Evolutionary conservation across 1,284 basidiomycete species (phyloP).

Genomic region (Malassezia sp.): DNA sequence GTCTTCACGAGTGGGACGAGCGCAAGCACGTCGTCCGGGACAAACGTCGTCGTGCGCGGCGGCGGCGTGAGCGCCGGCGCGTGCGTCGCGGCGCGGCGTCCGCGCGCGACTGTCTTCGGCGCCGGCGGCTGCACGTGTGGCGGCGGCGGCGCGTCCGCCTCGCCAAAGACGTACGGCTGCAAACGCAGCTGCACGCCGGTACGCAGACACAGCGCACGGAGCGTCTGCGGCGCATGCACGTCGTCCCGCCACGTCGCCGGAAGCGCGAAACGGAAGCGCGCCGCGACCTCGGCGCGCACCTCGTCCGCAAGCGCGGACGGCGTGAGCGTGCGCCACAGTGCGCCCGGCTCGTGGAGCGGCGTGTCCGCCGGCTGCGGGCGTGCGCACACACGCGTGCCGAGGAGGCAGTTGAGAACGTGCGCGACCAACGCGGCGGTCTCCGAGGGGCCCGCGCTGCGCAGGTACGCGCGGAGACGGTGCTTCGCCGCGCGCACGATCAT

Average conservation of each 20-base stretch:
- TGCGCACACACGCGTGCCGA: conserved; percentile 50
- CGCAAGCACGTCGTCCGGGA: conserved; percentile 52
- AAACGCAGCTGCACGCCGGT: conserved; percentile 53
- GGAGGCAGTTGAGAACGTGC: conserved; percentile 55
- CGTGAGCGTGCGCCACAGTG: conserved; percentile 50
- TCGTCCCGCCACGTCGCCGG: conserved; percentile 44
- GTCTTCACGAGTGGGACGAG: conserved; percentile 52
- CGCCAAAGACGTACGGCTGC: conserved; percentile 50
- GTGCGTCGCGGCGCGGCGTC: conserved; percentile 17
- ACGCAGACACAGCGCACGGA: conserved; percentile 52
- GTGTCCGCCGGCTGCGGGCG: conserved; percentile 45
- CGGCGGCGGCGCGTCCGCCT: conserved; percentile 18
- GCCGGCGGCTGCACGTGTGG: conserved; percentile 42
- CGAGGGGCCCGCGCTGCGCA: conserved; percentile 22
- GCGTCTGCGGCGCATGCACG: conserved; percentile 48
- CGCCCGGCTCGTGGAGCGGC: conserved; percentile 18
- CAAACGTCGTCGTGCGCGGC: conserved; percentile 48
- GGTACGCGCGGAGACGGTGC: conserved; percentile 50
- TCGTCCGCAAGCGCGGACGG: conserved; percentile 49
- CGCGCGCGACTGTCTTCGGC: conserved; percentile 28
- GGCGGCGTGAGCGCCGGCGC: conserved; percentile 18
- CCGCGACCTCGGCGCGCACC: conserved; percentile 48
- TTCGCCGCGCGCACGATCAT: conserved; percentile 54
- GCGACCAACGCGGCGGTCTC: conserved; percentile 41
- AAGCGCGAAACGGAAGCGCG: conserved; percentile 51